phyloP scores from a whole-genome alignment of 805 yeast genomes.

The Saturnispora hagleri region DNA sequence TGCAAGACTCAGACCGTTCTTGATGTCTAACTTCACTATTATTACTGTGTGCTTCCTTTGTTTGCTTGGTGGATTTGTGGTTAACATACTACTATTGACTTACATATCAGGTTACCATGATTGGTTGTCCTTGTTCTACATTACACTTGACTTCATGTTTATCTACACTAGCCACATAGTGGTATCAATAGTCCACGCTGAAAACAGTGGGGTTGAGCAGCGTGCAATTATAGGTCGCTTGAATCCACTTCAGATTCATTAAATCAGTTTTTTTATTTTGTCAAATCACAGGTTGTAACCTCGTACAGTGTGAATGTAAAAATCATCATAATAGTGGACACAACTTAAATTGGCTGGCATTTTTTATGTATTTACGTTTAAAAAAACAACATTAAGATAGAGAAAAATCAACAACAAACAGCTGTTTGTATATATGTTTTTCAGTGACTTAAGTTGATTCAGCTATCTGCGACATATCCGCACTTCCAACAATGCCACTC shows the following conservation, averaged over 20 bases:
- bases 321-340: constrained; percentile 5
- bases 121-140: constrained; percentile 1
- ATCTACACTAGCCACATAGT: constrained; percentile 1
- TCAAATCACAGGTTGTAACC: constrained; percentile 29
- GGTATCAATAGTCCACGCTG: background rate
- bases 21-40: background rate
- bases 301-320: constrained; percentile 50
- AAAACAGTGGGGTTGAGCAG: constrained; percentile 4
- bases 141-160: background rate
- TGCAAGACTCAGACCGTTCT: background rate
- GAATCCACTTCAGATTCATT: constrained; percentile 36
- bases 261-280: constrained; percentile 41
- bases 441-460: constrained; percentile 24
- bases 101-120: background rate
- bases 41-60: background rate
- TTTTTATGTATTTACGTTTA: constrained; percentile 27
- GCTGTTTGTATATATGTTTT: background rate
- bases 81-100: background rate
- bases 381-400: constrained; percentile 27
- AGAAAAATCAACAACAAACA: background rate
- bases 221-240: constrained; percentile 4
- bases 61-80: background rate
- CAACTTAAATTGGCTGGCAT: constrained; percentile 25
- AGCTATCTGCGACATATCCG: constrained; percentile 40
- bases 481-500: constrained; percentile 38